Evolutionary conservation across 129 eudicot species (phyloP).

Genomic region (Lactuca saligna): DNA sequence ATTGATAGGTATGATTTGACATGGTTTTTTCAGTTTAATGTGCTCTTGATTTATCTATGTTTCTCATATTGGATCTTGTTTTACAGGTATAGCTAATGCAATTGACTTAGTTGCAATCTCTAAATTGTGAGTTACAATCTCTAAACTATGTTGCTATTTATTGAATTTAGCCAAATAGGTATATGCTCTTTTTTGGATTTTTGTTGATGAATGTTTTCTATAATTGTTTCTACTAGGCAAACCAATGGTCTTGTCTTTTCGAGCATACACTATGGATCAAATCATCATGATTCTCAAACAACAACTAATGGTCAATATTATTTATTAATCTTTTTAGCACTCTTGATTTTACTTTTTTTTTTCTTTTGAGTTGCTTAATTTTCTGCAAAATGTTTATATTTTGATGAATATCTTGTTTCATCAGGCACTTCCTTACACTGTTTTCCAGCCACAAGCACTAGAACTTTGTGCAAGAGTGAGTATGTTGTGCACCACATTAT

Average conservation of each 20-base stretch:
- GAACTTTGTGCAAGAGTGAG: slow-evolving; percentile 97
- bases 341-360: slow-evolving; percentile 1
- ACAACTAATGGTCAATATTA: slow-evolving; percentile 56
- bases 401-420: slow-evolving; percentile 17
- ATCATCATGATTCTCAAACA: slow-evolving; percentile 75
- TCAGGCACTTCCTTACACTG: slow-evolving; percentile 71
- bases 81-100: slow-evolving; percentile 92
- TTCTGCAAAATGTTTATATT: no score
- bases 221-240: slow-evolving; percentile 61
- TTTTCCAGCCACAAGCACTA: slow-evolving; percentile 88
- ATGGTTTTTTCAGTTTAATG: no score
- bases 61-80: slow-evolving; percentile 8
- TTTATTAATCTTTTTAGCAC: slow-evolving; percentile 7
- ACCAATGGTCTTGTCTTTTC: slow-evolving; percentile 78
- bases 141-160: no score
- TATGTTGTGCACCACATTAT: slow-evolving; percentile 16
- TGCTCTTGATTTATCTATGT: no score
- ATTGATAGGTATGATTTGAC: no score
- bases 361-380: neutral
- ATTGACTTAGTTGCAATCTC: slow-evolving; percentile 95
- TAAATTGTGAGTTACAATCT: no score
- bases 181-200: no score
- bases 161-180: no score
- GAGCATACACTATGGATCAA: slow-evolving; percentile 90
- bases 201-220: slow-evolving; percentile 5